These are phyloP conservation scores for Leccinum uliginosum DNA, from an alignment of 768 basidiomycete species.

Conservation along the genomic window DNA sequence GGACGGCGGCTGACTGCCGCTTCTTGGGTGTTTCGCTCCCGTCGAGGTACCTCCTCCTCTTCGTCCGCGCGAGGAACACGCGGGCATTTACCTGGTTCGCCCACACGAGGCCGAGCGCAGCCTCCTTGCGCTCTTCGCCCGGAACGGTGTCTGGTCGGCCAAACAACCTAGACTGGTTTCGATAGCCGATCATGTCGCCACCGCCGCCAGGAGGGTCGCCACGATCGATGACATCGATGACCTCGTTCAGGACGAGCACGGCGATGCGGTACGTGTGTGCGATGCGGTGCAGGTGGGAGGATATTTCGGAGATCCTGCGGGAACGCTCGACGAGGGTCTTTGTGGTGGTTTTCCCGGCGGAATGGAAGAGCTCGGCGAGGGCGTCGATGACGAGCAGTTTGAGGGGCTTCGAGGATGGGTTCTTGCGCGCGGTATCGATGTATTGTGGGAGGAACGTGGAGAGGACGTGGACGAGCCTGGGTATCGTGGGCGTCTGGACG, in stretches of 20 bases:
- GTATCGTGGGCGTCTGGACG: constrained; percentile 49
- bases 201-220: constrained; percentile 1
- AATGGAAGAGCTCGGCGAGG: constrained; percentile 80
- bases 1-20: constrained; percentile 12
- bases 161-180: constrained; percentile 75
- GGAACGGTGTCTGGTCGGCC: constrained; percentile 55
- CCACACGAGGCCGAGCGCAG: constrained; percentile 86
- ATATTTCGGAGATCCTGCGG: constrained; percentile 61
- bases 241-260: constrained; percentile 86
- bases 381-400: constrained; percentile 85
- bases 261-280: constrained; percentile 63
- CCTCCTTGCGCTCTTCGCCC: constrained; percentile 67
- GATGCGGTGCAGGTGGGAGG: constrained; percentile 65
- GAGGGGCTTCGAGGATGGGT: constrained; percentile 48
- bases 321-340: constrained; percentile 69
- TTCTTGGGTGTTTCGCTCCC: constrained; percentile 31
- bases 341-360: constrained; percentile 53
- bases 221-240: constrained; percentile 68
- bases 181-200: constrained; percentile 48
- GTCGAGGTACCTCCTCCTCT: constrained; percentile 55
- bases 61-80: constrained; percentile 77
- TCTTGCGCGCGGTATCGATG: constrained; percentile 34
- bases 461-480: constrained; percentile 52
- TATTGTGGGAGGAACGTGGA: constrained; percentile 50
- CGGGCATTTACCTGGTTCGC: constrained; percentile 88